Conservation (phyloP, 2,329 filamentous ascomycete genomes). For the Berkeleyomyces basicola region DNA sequence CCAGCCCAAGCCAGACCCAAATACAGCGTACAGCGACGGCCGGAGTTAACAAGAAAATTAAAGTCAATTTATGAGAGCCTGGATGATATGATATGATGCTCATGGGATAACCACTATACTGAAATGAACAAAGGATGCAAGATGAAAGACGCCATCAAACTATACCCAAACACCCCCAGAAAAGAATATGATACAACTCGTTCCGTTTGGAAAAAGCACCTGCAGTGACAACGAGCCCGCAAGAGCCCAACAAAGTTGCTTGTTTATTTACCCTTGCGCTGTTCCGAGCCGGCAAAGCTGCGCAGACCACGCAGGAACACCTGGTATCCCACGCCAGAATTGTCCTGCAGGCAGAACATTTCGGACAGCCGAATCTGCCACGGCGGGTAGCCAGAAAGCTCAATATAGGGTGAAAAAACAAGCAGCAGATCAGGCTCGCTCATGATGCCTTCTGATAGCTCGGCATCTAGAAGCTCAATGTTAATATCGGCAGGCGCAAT, state of each 20-base stretch:
- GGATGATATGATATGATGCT: neutral
- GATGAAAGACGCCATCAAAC: conserved; percentile 7
- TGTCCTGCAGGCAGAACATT: conserved; percentile 68
- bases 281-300: conserved; percentile 73
- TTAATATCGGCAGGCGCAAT: conserved; percentile 69
- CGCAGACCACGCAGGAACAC: conserved; percentile 75
- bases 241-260: neutral
- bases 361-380: conserved; percentile 94
- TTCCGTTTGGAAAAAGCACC: neutral
- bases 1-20: neutral
- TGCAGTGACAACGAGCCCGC: neutral
- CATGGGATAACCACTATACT: neutral
- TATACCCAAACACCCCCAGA: neutral
- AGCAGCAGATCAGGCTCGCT: conserved; percentile 80
- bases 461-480: conserved; percentile 71
- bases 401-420: conserved; percentile 68
- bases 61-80: neutral
- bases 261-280: conserved; percentile 58
- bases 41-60: neutral
- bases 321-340: conserved; percentile 78
- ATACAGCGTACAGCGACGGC: neutral
- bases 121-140: neutral
- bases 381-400: conserved; percentile 81
- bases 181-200: neutral
- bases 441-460: conserved; percentile 66